A percentile compares a stretch with the other conserved stretches of the same genome.
Evolutionary conservation across 2,329 filamentous ascomycete species (phyloP).

Genomic region (Exophiala sp.): DNA sequence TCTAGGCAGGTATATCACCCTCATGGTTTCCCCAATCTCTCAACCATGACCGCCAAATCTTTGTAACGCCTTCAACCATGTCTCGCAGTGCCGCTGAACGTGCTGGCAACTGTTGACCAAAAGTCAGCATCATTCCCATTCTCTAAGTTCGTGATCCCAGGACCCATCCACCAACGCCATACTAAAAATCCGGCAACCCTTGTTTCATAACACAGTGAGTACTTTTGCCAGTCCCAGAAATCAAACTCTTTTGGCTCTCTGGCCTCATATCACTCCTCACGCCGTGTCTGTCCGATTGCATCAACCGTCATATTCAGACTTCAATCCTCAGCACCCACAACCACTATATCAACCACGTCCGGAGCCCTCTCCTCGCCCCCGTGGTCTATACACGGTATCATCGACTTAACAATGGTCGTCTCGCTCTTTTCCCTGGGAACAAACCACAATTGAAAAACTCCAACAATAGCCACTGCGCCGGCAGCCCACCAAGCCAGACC

Average conservation of each 20-base stretch:
- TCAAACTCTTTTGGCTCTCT: not conserved
- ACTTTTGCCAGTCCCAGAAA: not conserved
- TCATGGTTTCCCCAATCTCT: too few relatives aligned
- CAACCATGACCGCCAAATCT: too few relatives aligned
- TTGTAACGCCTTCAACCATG: too few relatives aligned
- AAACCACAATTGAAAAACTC: constrained; percentile 52
- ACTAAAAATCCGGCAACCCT: not conserved
- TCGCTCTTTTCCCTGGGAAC: constrained; percentile 47
- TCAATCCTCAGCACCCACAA: constrained; percentile 15
- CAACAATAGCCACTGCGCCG: constrained; percentile 50
- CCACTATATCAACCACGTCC: constrained; percentile 28
- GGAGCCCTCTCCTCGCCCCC: constrained; percentile 8
- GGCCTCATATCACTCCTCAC: not conserved
- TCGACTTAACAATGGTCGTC: constrained; percentile 36
- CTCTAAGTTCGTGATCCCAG: not conserved
- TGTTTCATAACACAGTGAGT: not conserved
- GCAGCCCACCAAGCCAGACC: constrained; percentile 60
- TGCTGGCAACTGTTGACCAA: not conserved
- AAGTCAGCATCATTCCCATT: not conserved
- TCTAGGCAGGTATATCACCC: too few relatives aligned
- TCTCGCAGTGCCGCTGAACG: too few relatives aligned
- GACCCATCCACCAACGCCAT: not conserved
- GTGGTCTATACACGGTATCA: constrained; percentile 30
- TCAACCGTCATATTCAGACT: not conserved
- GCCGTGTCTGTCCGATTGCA: too few relatives aligned